These are phyloP conservation scores for Suhomyces kilbournensis DNA, from an alignment of 805 yeast genomes.

Conservation along the genomic window DNA sequence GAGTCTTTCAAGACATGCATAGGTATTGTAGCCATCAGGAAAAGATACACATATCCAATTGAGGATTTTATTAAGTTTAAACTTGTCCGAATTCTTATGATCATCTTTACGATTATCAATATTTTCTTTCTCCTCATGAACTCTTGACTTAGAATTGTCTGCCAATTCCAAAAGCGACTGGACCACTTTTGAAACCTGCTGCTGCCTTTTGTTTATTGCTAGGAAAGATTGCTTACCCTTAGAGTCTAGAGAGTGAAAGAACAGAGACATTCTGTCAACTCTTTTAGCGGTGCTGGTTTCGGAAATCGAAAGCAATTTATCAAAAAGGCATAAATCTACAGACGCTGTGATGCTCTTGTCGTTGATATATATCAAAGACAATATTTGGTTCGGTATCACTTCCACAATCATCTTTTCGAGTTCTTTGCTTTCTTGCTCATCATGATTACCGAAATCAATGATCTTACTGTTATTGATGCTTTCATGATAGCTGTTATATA, in stretches of 20 bases:
- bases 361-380: constrained; percentile 71
- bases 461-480: constrained; percentile 12
- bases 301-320: constrained; percentile 54
- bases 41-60: constrained; percentile 59
- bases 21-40: constrained; percentile 51
- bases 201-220: constrained; percentile 70
- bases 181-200: constrained; percentile 53
- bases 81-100: constrained; percentile 8
- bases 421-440: constrained; percentile 20
- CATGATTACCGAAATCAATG: constrained; percentile 29
- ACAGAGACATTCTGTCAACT: constrained; percentile 50
- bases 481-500: constrained; percentile 50
- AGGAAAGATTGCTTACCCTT: constrained; percentile 62
- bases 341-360: constrained; percentile 61
- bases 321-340: constrained; percentile 62
- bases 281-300: constrained; percentile 45
- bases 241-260: constrained; percentile 49
- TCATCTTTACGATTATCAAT: background rate
- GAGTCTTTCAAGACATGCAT: constrained; percentile 51
- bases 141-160: constrained; percentile 29
- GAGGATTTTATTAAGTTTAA: constrained; percentile 52
- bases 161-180: constrained; percentile 43
- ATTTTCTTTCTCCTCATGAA: constrained; percentile 16
- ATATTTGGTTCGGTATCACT: constrained; percentile 62
- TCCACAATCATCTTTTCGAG: constrained; percentile 30